Conservation (phyloP, 345 rosid genomes). For the Odontarrhena argentea region DNA sequence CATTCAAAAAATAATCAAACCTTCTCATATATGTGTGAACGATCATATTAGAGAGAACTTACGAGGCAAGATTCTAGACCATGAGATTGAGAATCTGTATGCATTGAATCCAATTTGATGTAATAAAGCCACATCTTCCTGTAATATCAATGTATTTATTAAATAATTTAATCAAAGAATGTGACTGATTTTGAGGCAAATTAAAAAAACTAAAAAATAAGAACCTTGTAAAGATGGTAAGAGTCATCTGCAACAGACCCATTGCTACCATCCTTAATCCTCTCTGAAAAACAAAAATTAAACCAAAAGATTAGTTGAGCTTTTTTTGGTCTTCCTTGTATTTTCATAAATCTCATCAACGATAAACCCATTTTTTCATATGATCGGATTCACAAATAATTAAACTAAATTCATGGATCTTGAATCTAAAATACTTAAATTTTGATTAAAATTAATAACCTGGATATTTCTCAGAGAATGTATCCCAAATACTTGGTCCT, state of each 20-base stretch:
- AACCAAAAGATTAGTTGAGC: background rate
- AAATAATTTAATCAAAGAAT: background rate
- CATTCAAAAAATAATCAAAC: background rate
- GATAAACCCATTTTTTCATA: constrained; percentile 5
- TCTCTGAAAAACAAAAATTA: constrained; percentile 24
- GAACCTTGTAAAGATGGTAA: constrained; percentile 50
- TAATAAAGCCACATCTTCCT: constrained; percentile 52
- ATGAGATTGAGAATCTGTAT: constrained; percentile 55
- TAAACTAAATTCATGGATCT: constrained; percentile 8
- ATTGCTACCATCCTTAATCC: constrained; percentile 40
- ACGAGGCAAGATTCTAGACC: constrained; percentile 55
- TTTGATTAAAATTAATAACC: constrained; percentile 28
- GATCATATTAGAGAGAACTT: background rate
- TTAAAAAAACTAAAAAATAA: background rate
- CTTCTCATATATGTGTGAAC: background rate
- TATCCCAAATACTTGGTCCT: constrained; percentile 57
- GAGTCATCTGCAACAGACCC: constrained; percentile 46
- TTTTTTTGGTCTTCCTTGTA: background rate
- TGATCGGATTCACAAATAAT: background rate
- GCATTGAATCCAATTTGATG: constrained; percentile 53
- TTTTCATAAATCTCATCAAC: background rate
- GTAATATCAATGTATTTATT: constrained; percentile 3
- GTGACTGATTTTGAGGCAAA: background rate
- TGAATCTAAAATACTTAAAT: background rate
- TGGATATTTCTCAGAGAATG: constrained; percentile 40